A percentile compares a stretch with the other conserved stretches of the same genome.
Conservation (phyloP, 352 stramenopile species). For the Pseudoperonospora humuli region DNA sequence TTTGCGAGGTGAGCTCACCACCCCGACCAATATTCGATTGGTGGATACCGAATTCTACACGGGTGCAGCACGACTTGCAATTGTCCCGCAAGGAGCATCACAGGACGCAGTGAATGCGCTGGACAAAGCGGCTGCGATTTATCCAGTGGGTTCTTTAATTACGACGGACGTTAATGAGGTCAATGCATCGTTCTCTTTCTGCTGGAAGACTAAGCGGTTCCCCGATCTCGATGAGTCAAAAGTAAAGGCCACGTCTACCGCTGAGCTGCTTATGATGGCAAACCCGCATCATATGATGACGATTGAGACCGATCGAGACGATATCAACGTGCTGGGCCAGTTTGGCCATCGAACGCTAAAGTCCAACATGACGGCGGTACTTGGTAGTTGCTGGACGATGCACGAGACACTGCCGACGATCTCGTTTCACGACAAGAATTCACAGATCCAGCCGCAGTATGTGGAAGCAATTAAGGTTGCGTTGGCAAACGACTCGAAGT, state of each 20-base stretch:
- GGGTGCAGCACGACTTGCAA: conserved; percentile 43
- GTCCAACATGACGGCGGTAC: conserved; percentile 69
- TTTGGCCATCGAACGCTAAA: conserved; percentile 72
- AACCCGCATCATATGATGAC: conserved; percentile 62
- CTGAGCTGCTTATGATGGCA: conserved; percentile 59
- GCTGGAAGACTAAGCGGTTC: conserved; percentile 52
- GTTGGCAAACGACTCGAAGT: conserved; percentile 60
- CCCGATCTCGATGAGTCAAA: conserved; percentile 17
- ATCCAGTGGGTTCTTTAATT: conserved; percentile 39
- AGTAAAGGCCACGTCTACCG: conserved; percentile 9
- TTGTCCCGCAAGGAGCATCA: conserved; percentile 36
- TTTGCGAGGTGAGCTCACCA: conserved; percentile 52
- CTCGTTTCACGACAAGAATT: conserved; percentile 34
- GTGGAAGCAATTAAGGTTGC: conserved; percentile 44
- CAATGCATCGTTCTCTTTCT: conserved; percentile 37
- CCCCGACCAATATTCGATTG: conserved; percentile 59
- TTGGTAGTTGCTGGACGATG: conserved; percentile 54
- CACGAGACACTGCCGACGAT: conserved; percentile 45
- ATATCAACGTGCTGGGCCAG: conserved; percentile 35
- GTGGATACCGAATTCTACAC: conserved; percentile 62
- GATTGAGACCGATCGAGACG: conserved; percentile 22
- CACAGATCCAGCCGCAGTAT: conserved; percentile 26
- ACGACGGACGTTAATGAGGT: conserved; percentile 24
- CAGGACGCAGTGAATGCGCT: conserved; percentile 22
- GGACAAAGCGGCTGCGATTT: conserved; percentile 47